Evolutionary conservation across 106 monocot species (phyloP), one percentile per base, ranked within the genome.

Genomic region (Acorus gramineus): DNA sequence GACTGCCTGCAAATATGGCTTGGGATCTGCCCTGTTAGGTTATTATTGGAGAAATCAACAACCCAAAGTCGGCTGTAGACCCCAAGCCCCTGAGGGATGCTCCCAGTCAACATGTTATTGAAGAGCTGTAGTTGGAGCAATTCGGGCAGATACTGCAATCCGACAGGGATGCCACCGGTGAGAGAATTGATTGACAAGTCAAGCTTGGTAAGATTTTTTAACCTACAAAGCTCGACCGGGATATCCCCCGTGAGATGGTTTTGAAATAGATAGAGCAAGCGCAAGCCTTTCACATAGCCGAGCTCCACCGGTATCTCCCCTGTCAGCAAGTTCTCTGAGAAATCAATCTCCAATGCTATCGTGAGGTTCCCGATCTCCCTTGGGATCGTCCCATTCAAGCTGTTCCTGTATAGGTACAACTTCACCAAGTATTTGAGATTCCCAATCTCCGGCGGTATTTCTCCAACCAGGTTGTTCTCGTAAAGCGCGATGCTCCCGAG

Each of bases 341-440:
- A 90, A 77, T 96, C 95, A 59, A 96, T 79, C 60, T 96, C 95
- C 0, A 4, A 57, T 10, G 72, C 87, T 13, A 56, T 6, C 62
- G 72, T 66, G 57, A 90, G 82, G 54, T 85, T 81, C 10, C 85
- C 90, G 66, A 96, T 74, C 47, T 74, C 86, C 56, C 54, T 79
- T 5, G 95, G 95, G 4, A 96, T 96, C 0, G 95, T 76, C 7
- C 95, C 95, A 71, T 96, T 96, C n/a, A 96, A 67, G n/a, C 55
- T 65, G 77, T 96, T 96, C 7, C 87, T 77, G 61, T 96, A 96
- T 53, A 96, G 69, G 66, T 96, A 96, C 14, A 96, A 44, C 49
- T 76, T 74, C 56, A 81, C 28, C 53, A 96, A 63, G 47, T 68
- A 62, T 10, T 64, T 59, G n/a, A 96, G 64, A 12, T 81, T 80